Percentiles rank a stretch among this genome's conserved stretches.
These are phyloP conservation scores for Zymoseptoria brevis DNA, from an alignment of 2,329 filamentous ascomycete species.

Conservation along the genomic window DNA sequence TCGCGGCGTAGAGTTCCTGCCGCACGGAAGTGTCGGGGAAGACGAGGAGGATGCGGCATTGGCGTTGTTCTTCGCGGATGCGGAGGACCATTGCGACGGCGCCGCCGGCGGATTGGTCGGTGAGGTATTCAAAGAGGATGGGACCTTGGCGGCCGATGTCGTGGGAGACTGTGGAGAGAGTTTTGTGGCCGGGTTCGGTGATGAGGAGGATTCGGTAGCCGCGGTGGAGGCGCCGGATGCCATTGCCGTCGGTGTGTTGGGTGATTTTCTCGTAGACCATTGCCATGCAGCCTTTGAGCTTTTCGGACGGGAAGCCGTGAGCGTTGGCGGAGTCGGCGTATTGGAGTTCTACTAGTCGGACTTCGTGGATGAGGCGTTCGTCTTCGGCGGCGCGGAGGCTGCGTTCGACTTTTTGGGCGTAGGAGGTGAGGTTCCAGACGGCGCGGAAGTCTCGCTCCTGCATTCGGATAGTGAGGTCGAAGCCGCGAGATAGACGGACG, in stretches of 20 bases:
- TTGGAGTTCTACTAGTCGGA: constrained; percentile 65
- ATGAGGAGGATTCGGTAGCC: constrained; percentile 73
- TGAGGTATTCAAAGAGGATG: constrained; percentile 69
- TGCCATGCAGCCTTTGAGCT: constrained; percentile 62
- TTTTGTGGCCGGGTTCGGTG: constrained; percentile 69
- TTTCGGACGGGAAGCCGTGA: constrained; percentile 66
- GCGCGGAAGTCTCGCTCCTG: constrained; percentile 69
- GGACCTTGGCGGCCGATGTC: constrained; percentile 57
- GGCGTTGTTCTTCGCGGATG: constrained; percentile 56
- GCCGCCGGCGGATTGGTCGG: constrained; percentile 48
- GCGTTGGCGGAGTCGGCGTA: constrained; percentile 70
- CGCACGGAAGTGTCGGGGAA: constrained; percentile 69
- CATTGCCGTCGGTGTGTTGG: constrained; percentile 63
- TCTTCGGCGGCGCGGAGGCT: constrained; percentile 61
- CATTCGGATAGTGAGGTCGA: constrained; percentile 63
- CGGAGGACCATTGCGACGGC: constrained; percentile 63
- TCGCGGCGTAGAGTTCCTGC: constrained; percentile 60
- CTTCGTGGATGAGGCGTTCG: constrained; percentile 62
- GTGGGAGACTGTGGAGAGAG: constrained; percentile 68
- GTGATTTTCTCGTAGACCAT: constrained; percentile 65
- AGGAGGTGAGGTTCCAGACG: constrained; percentile 77
- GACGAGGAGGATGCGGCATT: constrained; percentile 66
- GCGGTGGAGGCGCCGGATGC: constrained; percentile 63
- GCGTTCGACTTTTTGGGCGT: constrained; percentile 66
- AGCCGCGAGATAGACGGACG: constrained; percentile 66